Percentiles rank a stretch among this genome's conserved stretches.
phyloP scores from a whole-genome alignment of 441 rosid genomes.

The Gossypium trilobum region DNA sequence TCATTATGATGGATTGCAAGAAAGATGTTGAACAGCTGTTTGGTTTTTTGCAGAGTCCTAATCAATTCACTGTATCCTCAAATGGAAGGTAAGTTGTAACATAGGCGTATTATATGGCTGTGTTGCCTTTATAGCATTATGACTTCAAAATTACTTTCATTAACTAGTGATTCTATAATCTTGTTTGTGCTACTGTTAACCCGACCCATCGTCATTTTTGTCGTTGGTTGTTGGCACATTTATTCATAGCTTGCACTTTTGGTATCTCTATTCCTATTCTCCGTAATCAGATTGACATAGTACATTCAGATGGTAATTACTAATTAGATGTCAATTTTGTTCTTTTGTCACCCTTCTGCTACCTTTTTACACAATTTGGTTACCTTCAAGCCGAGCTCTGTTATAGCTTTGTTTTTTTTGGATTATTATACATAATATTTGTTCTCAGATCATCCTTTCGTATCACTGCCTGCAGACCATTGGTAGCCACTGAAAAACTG shows the following conservation, averaged over 20 bases:
- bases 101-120: not conserved
- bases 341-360: not conserved
- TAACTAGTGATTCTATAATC: not conserved
- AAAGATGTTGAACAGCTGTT: slow-evolving; percentile 24
- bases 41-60: slow-evolving; percentile 29
- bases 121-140: not conserved
- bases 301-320: not conserved
- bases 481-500: slow-evolving; percentile 25
- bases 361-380: not conserved
- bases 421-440: not conserved
- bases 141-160: not conserved
- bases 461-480: slow-evolving; percentile 34
- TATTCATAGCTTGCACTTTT: not conserved
- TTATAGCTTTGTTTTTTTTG: not conserved
- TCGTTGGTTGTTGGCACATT: not conserved
- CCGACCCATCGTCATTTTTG: not conserved
- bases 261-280: not conserved
- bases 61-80: slow-evolving; percentile 31
- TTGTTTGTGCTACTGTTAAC: not conserved
- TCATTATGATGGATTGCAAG: slow-evolving; percentile 23
- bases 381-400: not conserved
- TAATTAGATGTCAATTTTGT: not conserved
- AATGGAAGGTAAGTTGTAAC: slow-evolving; percentile 32
- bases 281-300: not conserved
- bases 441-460: not conserved